Evolutionary conservation across 495 filamentous ascomycete species (phyloP).

Genomic region (Ascodesmis nigricans): DNA sequence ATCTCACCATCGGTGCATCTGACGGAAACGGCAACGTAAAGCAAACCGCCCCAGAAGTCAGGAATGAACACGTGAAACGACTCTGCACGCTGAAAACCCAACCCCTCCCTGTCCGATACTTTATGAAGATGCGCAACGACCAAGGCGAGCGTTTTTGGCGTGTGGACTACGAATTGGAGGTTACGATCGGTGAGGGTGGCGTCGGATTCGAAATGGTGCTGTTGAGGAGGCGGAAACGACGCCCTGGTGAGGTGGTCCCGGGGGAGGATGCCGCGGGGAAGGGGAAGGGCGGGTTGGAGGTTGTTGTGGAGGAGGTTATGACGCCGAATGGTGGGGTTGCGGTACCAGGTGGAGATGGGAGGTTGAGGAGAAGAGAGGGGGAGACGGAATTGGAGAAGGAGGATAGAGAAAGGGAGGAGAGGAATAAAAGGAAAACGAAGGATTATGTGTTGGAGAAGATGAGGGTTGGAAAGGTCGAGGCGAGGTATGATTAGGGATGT

Average conservation of each 20-base stretch:
- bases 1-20: too few relatives aligned
- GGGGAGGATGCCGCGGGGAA: background rate
- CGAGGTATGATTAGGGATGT: constrained; percentile 15
- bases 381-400: background rate
- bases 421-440: constrained; percentile 3
- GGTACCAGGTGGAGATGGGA: too few relatives aligned
- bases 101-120: constrained; percentile 16
- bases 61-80: constrained; percentile 15
- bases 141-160: constrained; percentile 18
- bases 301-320: too few relatives aligned
- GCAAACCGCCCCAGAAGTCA: constrained; percentile 19
- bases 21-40: too few relatives aligned
- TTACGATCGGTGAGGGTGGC: constrained; percentile 18
- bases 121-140: constrained; percentile 18
- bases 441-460: constrained; percentile 9
- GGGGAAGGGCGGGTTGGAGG: too few relatives aligned
- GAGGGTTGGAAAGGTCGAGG: constrained; percentile 19
- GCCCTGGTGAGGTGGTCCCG: background rate
- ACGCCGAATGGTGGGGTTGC: too few relatives aligned
- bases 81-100: constrained; percentile 20
- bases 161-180: constrained; percentile 20
- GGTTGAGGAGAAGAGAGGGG: too few relatives aligned
- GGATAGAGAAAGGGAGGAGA: constrained; percentile 10
- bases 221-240: background rate
- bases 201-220: constrained; percentile 21